phyloP scores from a whole-genome alignment of 2,329 filamentous ascomycete species.

The Cladorrhinum sp. region DNA sequence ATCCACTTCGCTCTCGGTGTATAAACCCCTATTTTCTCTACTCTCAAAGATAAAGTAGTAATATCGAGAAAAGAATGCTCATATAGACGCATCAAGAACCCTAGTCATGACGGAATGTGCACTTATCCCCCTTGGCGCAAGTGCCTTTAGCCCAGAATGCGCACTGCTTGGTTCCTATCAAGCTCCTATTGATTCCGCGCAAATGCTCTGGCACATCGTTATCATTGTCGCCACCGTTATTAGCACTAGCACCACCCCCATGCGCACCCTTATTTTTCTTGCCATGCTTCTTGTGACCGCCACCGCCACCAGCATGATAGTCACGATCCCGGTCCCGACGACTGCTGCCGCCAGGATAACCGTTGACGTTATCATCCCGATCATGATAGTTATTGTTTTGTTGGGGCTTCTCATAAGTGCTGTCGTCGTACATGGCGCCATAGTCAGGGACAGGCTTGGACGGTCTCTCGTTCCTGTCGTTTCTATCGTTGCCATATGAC shows the following conservation, averaged over 20 bases:
- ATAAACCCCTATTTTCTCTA: too few relatives aligned
- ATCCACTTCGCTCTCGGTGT: too few relatives aligned
- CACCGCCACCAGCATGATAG: constrained; percentile 32
- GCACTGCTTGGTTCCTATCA: constrained; percentile 66
- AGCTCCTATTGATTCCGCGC: constrained; percentile 51
- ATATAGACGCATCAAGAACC: not conserved
- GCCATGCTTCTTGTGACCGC: constrained; percentile 32
- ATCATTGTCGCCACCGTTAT: constrained; percentile 26
- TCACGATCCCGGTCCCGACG: constrained; percentile 18
- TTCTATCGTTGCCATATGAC: not conserved
- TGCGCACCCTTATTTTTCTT: constrained; percentile 27
- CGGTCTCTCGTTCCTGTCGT: not conserved
- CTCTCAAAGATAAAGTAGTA: not conserved
- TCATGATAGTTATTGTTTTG: constrained; percentile 8
- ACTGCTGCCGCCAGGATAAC: not conserved
- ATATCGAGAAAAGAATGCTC: not conserved
- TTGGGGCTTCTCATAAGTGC: constrained; percentile 3
- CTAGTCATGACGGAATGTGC: constrained; percentile 68
- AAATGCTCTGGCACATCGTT: constrained; percentile 32
- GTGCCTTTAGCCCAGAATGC: constrained; percentile 68
- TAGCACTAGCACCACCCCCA: constrained; percentile 32
- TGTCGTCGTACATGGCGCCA: constrained; percentile 17
- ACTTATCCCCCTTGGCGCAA: constrained; percentile 70
- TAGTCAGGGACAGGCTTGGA: constrained; percentile 8
- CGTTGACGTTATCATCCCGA: constrained; percentile 10